Evolutionary conservation across 2,329 filamentous ascomycete species (phyloP).

Genomic region (Aspergillus floridensis): DNA sequence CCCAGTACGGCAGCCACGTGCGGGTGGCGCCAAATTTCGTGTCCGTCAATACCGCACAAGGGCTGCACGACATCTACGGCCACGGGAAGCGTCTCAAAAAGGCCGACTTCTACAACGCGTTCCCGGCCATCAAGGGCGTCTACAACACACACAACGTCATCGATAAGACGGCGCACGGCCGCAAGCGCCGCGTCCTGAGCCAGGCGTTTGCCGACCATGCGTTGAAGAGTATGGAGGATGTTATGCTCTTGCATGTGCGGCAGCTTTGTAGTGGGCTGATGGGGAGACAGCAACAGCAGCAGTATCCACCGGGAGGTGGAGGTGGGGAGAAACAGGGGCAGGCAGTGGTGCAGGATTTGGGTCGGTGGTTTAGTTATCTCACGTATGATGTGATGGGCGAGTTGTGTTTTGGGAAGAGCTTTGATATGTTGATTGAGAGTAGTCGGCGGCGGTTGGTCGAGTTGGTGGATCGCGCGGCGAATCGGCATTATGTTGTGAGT

Average conservation of each 20-base stretch:
- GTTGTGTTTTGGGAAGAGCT: constrained; percentile 52
- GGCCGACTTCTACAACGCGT: constrained; percentile 70
- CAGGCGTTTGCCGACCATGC: constrained; percentile 68
- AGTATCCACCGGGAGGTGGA: not conserved
- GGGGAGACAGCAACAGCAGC: constrained; percentile 14
- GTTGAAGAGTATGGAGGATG: constrained; percentile 66
- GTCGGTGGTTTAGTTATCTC: constrained; percentile 43
- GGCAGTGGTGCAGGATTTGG: constrained; percentile 34
- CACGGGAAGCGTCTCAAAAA: constrained; percentile 51
- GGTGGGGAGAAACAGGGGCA: constrained; percentile 4
- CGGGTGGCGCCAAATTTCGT: constrained; percentile 75
- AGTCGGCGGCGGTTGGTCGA: constrained; percentile 62
- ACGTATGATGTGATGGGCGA: constrained; percentile 54
- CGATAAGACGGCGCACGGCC: constrained; percentile 65
- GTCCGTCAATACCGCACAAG: constrained; percentile 70
- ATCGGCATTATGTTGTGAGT: constrained; percentile 66
- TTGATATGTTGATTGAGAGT: constrained; percentile 48
- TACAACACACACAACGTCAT: constrained; percentile 72
- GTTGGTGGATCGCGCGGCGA: constrained; percentile 65
- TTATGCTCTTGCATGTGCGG: constrained; percentile 64
- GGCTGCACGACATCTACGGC: constrained; percentile 46
- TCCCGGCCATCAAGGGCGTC: constrained; percentile 62
- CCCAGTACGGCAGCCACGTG: constrained; percentile 67
- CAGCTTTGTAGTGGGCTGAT: constrained; percentile 55
- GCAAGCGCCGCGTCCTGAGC: constrained; percentile 69